Percentiles rank a stretch among this genome's conserved stretches.
Conservation (phyloP, 2,329 filamentous ascomycete species). For the Trematosphaeria pertusa region DNA sequence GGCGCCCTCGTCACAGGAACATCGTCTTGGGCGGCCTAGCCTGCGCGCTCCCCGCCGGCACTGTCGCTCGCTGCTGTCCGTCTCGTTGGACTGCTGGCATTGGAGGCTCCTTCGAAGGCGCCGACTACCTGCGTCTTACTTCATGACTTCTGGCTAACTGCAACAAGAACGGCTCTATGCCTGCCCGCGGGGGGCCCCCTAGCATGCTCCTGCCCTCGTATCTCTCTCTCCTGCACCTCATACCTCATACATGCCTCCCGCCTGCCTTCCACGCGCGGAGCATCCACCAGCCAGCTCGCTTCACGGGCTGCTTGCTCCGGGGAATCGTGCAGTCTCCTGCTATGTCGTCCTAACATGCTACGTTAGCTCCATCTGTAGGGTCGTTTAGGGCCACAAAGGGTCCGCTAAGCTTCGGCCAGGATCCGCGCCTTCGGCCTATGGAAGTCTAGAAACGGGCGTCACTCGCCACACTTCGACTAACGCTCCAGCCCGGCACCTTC, state of each 20-base stretch:
- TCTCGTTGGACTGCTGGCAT: conserved; percentile 2
- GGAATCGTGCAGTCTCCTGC: too few relatives aligned
- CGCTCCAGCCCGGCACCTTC: conserved; percentile 17
- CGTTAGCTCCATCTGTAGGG: conserved; percentile 14
- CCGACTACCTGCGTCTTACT: conserved; percentile 19
- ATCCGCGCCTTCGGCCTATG: conserved; percentile 43
- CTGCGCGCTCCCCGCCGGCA: background rate
- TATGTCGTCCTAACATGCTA: too few relatives aligned
- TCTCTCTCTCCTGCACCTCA: too few relatives aligned
- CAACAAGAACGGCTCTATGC: conserved; percentile 9
- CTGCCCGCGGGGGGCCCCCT: too few relatives aligned
- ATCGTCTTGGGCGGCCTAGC: background rate
- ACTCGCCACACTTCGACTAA: conserved; percentile 44
- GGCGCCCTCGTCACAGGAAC: conserved; percentile 11
- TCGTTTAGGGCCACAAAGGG: conserved; percentile 17
- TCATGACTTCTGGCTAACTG: conserved; percentile 16
- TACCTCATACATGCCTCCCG: too few relatives aligned
- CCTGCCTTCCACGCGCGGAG: too few relatives aligned
- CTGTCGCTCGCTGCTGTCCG: background rate
- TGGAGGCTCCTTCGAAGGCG: background rate
- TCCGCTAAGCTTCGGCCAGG: conserved; percentile 41
- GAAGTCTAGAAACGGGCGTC: conserved; percentile 42
- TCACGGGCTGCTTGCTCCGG: too few relatives aligned
- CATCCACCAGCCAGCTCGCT: too few relatives aligned
- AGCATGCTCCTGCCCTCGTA: too few relatives aligned